A percentile compares a stretch with the other conserved stretches of the same genome.
Evolutionary conservation across 805 yeast species (phyloP).

Genomic region (Clavispora vitiphila): DNA sequence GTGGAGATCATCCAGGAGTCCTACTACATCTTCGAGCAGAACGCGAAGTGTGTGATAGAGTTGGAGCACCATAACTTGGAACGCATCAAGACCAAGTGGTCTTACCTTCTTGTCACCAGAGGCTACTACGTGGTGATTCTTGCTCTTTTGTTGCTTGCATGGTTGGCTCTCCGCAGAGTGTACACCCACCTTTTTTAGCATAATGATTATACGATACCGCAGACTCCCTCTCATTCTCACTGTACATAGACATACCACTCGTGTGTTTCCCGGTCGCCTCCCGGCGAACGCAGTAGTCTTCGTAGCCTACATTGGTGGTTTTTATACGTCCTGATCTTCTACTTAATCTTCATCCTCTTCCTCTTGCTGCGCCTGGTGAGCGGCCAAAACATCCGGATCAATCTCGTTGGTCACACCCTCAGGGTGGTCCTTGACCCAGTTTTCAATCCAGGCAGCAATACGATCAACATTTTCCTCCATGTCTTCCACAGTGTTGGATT

Average conservation of each 20-base stretch:
- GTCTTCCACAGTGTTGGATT: conserved; percentile 67
- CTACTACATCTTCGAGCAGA: conserved; percentile 58
- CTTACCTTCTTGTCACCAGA: conserved; percentile 48
- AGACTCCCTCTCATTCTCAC: no score
- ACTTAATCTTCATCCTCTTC: conserved; percentile 3
- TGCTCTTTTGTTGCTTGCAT: conserved; percentile 19
- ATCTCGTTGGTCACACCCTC: conserved; percentile 54
- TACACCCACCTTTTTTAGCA: conserved; percentile 1
- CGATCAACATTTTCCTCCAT: conserved; percentile 81
- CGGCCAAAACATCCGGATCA: conserved; percentile 13
- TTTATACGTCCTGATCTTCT: no score
- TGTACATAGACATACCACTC: no score
- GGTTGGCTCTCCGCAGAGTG: conserved; percentile 31
- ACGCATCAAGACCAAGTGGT: conserved; percentile 50
- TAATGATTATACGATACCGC: not conserved
- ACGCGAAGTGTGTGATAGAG: conserved; percentile 57
- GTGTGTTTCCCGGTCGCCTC: no score
- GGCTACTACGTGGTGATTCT: conserved; percentile 44
- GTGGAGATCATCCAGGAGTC: conserved; percentile 65
- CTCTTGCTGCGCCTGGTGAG: conserved; percentile 9
- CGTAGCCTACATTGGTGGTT: no score
- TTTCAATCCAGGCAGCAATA: conserved; percentile 64
- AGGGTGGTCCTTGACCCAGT: conserved; percentile 61
- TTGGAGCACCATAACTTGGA: conserved; percentile 61
- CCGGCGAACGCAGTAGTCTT: no score